Conservation (phyloP, 768 basidiomycete genomes). For the Kwoniella pini region DNA sequence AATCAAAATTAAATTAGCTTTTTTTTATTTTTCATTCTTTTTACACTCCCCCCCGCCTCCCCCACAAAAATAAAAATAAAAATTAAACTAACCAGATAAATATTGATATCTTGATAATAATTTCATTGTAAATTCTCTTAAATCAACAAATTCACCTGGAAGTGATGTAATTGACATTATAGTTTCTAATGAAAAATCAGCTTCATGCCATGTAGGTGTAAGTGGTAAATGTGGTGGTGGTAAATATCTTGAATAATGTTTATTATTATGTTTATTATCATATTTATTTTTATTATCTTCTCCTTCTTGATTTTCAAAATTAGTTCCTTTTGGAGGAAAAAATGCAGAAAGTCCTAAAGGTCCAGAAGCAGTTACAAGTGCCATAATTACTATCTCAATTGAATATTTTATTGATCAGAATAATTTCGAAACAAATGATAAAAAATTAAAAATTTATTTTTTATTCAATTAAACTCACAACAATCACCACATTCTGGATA, state of each 20-base stretch:
- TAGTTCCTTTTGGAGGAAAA: constrained; percentile 44
- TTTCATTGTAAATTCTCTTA: constrained; percentile 44
- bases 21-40: no score
- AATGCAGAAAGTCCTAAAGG: constrained; percentile 49
- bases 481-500: constrained; percentile 54
- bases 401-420: not conserved
- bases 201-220: constrained; percentile 51
- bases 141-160: constrained; percentile 35
- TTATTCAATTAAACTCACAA: no score
- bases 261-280: no score
- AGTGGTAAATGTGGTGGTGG: constrained; percentile 51
- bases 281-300: no score
- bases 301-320: constrained; percentile 21
- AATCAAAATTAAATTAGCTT: constrained; percentile 21
- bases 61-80: no score
- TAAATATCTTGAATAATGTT: constrained; percentile 27
- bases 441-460: no score
- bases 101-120: constrained; percentile 50
- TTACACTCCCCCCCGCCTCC: no score
- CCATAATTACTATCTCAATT: constrained; percentile 50
- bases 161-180: constrained; percentile 37
- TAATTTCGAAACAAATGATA: not conserved
- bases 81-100: constrained; percentile 36
- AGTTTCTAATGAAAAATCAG: constrained; percentile 44
- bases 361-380: constrained; percentile 48